Percentiles rank a stretch among this genome's conserved stretches.
Evolutionary conservation across 73 alveolate genomes (phyloP).

Genomic region (Paramecium caudatum): DNA sequence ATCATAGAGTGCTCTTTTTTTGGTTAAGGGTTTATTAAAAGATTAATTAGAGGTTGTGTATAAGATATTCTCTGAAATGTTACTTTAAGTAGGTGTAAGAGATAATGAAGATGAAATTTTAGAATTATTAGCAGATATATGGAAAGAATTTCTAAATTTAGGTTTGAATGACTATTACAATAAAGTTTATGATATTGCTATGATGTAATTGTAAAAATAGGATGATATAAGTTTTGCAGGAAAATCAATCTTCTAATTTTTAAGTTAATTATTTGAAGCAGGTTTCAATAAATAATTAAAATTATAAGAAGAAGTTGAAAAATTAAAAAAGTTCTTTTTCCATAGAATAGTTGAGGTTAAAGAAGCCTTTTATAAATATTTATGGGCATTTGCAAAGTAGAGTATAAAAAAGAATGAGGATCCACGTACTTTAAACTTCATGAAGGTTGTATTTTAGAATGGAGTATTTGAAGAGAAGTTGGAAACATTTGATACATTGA

Average conservation of each 20-base stretch:
- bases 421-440: neutral
- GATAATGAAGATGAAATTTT: slow-evolving; percentile 43
- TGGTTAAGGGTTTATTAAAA: slow-evolving; percentile 31
- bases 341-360: slow-evolving; percentile 46
- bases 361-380: slow-evolving; percentile 45
- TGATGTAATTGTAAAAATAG: slow-evolving; percentile 13
- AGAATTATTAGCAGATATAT: slow-evolving; percentile 62
- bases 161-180: neutral
- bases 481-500: neutral
- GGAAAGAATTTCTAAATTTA: slow-evolving; percentile 9
- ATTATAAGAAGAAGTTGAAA: slow-evolving; percentile 18
- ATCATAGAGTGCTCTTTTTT: slow-evolving; percentile 64
- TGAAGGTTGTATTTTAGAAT: slow-evolving; percentile 27
- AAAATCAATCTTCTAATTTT: slow-evolving; percentile 43
- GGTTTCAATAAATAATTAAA: neutral
- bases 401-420: neutral
- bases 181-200: neutral
- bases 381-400: neutral
- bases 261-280: neutral
- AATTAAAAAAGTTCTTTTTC: slow-evolving; percentile 19
- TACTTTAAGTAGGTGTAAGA: slow-evolving; percentile 1
- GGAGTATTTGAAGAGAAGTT: slow-evolving; percentile 44
- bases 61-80: slow-evolving; percentile 5
- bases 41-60: neutral
- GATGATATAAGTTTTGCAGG: slow-evolving; percentile 57